These are phyloP conservation scores for Sonneratia caseolaris DNA, from an alignment of 345 rosid species.

Conservation along the genomic window DNA sequence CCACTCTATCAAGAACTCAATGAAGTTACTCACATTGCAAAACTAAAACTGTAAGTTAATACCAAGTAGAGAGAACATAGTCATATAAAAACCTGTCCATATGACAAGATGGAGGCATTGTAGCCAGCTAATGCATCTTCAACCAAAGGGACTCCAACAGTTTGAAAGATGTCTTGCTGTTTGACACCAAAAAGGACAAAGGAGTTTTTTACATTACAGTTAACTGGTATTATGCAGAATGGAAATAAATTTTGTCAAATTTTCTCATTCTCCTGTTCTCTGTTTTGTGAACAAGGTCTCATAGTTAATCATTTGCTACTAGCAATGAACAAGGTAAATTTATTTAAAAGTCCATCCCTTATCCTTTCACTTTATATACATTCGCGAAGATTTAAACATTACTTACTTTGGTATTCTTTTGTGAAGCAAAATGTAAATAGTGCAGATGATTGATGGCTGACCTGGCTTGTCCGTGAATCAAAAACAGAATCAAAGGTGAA, in stretches of 20 bases:
- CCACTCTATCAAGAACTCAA: conserved; percentile 49
- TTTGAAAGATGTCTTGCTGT: conserved; percentile 73
- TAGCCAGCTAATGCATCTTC: conserved; percentile 74
- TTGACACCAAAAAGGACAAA: neutral
- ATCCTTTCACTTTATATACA: too few relatives aligned
- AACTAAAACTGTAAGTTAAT: neutral
- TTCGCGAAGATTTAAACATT: too few relatives aligned
- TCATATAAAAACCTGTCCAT: conserved; percentile 59
- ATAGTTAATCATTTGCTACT: neutral
- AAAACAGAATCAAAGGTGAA: conserved; percentile 76
- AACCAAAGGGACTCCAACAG: conserved; percentile 74
- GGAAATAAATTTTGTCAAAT: neutral
- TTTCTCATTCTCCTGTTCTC: neutral
- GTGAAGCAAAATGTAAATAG: neutral
- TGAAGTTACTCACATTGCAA: neutral
- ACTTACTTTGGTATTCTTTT: too few relatives aligned
- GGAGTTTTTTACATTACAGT: neutral
- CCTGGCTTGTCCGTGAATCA: conserved; percentile 75
- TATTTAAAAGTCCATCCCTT: too few relatives aligned
- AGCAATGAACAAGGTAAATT: neutral
- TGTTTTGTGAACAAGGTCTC: neutral
- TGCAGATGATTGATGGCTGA: conserved; percentile 10
- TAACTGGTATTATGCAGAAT: neutral
- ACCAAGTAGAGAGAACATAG: neutral
- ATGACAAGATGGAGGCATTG: conserved; percentile 71